Evolutionary conservation across 768 basidiomycete genomes (phyloP), one percentile per base, ranked within the genome.

Genomic region (Crassisporium funariophilum): DNA sequence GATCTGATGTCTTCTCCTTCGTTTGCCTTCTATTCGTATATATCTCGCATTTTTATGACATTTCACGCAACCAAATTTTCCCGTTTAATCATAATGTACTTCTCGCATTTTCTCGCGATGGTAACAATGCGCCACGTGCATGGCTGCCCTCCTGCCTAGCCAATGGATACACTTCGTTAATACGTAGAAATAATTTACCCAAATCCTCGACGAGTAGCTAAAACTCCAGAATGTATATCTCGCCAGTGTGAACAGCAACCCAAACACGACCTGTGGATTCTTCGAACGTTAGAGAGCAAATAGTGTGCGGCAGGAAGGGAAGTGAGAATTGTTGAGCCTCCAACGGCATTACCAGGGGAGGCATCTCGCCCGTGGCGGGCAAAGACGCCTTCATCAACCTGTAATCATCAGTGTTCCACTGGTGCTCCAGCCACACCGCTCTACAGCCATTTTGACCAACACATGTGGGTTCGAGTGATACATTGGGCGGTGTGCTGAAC

Each of bases 361-460:
- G 35, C 11, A 15, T 8, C 12, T 60, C 36, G 24, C 55, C 55
- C 16, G 40, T 47, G n/a, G 36, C 27, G 8, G 67, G 61, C 47
- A 75, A 69, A n/a, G 73, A 68, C n/a, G 70, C 75, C 53, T 76
- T 80, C 73, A 81, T 75, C 37, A 84, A 53, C 6, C 70, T 68
- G 39, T 69, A 75, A 49, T 67, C 72, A 24, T 79, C 73, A 16
- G 64, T 73, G 41, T 79, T 73, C 72, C 74, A 75, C 36, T 71
- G 67, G 22, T 74, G 73, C 51, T 77, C 74, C 31, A 81, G 53
- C 80, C 81, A 82, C 7, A 82, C 72, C 4, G 75, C 77, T 27
- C 78, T 64, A 4, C 63, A 57, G 3, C 81, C 81, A 8, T 67
- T 73, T 35, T 59, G 65, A 12, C 75, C 74, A 4, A 76, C 46